phyloP scores from a whole-genome alignment of 306 rosid genomes.

The Coriaria nepalensis region DNA sequence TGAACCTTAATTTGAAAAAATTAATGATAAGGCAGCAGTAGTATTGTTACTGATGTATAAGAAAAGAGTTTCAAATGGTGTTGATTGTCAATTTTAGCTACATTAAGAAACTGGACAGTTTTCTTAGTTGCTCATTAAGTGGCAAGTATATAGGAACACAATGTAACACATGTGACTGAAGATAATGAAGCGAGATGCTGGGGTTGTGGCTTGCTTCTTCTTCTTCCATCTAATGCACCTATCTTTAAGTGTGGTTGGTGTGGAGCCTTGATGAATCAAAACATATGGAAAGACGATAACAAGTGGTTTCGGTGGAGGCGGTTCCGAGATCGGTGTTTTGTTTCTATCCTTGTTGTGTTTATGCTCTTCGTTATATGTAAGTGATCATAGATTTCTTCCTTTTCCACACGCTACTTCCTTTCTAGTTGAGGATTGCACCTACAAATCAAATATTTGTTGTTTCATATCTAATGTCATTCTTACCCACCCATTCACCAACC shows the following conservation, averaged over 20 bases:
- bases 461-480: too few species aligned
- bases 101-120: background rate
- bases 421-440: background rate
- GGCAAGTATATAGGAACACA: slow-evolving; percentile 58
- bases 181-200: slow-evolving; percentile 64
- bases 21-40: too few species aligned
- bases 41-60: too few species aligned
- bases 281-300: slow-evolving; percentile 30
- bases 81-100: too few species aligned
- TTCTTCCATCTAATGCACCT: slow-evolving; percentile 46
- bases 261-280: slow-evolving; percentile 75
- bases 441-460: too few species aligned
- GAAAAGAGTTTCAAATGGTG: too few species aligned
- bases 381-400: slow-evolving; percentile 20
- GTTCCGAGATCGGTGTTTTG: slow-evolving; percentile 62
- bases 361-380: slow-evolving; percentile 74
- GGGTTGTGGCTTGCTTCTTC: slow-evolving; percentile 85
- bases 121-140: slow-evolving; percentile 36
- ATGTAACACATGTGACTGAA: slow-evolving; percentile 30
- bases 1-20: too few species aligned
- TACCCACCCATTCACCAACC: too few species aligned
- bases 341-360: slow-evolving; percentile 44
- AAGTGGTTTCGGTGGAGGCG: slow-evolving; percentile 50
- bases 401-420: background rate
- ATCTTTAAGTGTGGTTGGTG: slow-evolving; percentile 96